Evolutionary conservation across 176 grass and related monocot species (phyloP).

Genomic region (Oryza meyeriana): DNA sequence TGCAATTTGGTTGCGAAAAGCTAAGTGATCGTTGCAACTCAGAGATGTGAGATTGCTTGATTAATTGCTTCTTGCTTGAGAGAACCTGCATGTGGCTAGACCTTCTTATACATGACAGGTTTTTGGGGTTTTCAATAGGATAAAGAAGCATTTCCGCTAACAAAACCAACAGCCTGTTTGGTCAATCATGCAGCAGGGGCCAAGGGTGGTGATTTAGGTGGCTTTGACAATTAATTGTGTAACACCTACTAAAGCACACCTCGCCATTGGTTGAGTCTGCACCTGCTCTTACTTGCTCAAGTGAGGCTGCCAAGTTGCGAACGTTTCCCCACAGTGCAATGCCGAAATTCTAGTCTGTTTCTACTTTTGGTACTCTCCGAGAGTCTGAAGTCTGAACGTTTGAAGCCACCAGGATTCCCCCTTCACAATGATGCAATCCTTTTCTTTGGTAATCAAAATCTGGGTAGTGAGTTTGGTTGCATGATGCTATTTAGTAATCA

Average conservation of each 20-base stretch:
- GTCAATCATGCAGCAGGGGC: constrained; percentile 15
- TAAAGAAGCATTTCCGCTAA: constrained; percentile 1
- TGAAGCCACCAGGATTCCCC: not conserved
- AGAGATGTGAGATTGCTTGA: not conserved
- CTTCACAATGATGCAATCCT: not conserved
- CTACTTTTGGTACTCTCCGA: not conserved
- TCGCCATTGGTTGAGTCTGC: constrained; percentile 18
- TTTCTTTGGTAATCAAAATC: not conserved
- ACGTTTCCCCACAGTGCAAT: constrained; percentile 10
- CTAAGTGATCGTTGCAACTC: not conserved
- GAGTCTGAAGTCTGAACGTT: not conserved
- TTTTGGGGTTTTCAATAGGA: not conserved
- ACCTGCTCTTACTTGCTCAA: constrained; percentile 45
- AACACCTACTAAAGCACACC: constrained; percentile 12
- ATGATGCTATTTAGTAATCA: not conserved
- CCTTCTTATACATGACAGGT: constrained; percentile 32
- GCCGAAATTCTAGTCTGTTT: not conserved
- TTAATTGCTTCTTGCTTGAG: constrained; percentile 21
- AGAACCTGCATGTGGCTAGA: not conserved
- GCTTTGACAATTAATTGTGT: not conserved
- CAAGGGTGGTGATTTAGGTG: constrained; percentile 37
- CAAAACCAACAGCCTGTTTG: constrained; percentile 28
- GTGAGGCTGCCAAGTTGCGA: not conserved
- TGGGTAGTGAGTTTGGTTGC: constrained; percentile 10
- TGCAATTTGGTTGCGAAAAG: not conserved